Percentiles rank a stretch among this genome's conserved stretches.
These are phyloP conservation scores for Apiospora malaysiana DNA, from an alignment of 2,329 filamentous ascomycete genomes.

Conservation along the genomic window DNA sequence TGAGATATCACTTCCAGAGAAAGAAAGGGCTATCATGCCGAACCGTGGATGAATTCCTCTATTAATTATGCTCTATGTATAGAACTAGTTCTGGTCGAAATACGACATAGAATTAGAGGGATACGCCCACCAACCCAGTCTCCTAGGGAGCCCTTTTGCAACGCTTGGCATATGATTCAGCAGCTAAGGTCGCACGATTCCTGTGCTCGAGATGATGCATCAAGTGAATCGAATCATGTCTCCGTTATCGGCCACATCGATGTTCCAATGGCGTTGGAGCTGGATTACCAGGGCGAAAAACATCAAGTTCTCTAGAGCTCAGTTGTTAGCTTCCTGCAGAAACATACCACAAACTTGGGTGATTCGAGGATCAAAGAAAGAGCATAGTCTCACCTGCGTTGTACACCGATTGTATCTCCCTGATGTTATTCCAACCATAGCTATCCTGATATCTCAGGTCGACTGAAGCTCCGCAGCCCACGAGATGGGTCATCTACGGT, in stretches of 20 bases:
- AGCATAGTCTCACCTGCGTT: background rate
- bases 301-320: background rate
- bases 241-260: background rate
- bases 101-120: too few relatives aligned
- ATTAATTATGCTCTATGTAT: too few relatives aligned
- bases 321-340: background rate
- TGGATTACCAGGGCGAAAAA: background rate
- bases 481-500: background rate
- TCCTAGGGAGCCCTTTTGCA: too few relatives aligned
- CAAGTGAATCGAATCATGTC: background rate
- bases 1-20: too few relatives aligned
- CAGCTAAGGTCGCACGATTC: background rate
- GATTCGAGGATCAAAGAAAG: too few relatives aligned
- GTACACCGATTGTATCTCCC: fast-evolving
- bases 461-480: background rate
- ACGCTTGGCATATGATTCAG: too few relatives aligned
- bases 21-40: too few relatives aligned
- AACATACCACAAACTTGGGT: too few relatives aligned
- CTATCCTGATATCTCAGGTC: background rate
- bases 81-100: too few relatives aligned
- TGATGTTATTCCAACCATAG: background rate
- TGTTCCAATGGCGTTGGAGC: background rate
- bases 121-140: too few relatives aligned
- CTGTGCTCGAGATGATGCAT: background rate
- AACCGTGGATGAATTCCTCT: too few relatives aligned